Percentiles rank a stretch among this genome's conserved stretches.
phyloP scores from a whole-genome alignment of 306 rosid genomes.

The Rosa rugosa region DNA sequence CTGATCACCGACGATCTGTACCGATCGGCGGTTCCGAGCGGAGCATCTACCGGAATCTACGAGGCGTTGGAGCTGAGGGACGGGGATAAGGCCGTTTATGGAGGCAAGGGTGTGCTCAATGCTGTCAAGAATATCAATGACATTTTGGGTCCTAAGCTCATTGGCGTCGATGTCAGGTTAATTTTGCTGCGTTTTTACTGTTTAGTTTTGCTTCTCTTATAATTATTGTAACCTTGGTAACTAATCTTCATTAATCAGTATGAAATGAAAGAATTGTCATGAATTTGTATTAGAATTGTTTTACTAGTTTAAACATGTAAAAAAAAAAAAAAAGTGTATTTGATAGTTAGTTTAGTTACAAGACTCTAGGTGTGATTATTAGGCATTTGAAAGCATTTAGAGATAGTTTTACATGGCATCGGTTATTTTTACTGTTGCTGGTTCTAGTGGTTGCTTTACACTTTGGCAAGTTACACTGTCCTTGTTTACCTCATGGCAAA shows the following conservation, averaged over 20 bases:
- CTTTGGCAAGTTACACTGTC: background rate
- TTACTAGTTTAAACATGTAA: background rate
- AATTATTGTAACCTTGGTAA: background rate
- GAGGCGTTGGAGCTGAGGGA: conserved; percentile 98
- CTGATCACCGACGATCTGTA: conserved; percentile 74
- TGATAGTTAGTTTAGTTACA: background rate
- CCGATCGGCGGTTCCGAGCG: conserved; percentile 97
- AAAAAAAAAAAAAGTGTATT: background rate
- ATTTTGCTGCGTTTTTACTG: background rate
- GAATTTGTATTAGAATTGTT: too few species aligned
- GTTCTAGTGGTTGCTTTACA: background rate
- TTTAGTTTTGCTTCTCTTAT: background rate
- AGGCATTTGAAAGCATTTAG: too few species aligned
- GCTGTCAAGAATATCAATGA: conserved; percentile 84
- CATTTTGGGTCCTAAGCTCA: conserved; percentile 74
- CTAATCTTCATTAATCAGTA: background rate
- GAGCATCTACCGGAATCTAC: conserved; percentile 96
- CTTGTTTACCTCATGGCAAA: background rate
- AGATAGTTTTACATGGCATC: background rate
- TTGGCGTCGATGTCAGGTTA: conserved; percentile 87
- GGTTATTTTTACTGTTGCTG: background rate
- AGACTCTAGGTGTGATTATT: background rate
- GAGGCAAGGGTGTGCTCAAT: conserved; percentile 90
- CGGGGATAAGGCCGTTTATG: conserved; percentile 70
- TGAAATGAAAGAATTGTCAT: background rate